These are phyloP conservation scores for Collybia sp. DNA, from an alignment of 768 basidiomycete genomes.

Conservation along the genomic window DNA sequence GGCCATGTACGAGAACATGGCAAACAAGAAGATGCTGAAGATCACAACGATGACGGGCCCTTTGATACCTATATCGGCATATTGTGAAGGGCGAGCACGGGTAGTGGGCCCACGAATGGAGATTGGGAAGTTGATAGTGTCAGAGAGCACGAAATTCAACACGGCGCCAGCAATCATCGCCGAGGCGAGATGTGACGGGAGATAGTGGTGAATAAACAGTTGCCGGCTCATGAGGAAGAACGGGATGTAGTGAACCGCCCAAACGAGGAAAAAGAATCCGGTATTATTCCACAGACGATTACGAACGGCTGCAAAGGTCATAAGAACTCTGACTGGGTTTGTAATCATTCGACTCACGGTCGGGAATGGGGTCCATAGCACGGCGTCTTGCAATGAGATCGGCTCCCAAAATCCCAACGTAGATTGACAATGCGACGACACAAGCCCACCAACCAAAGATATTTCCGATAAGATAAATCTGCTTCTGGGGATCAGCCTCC, in stretches of 20 bases:
- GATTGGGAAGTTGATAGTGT: slow-evolving; percentile 88
- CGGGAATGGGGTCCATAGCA: slow-evolving; percentile 79
- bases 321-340: not conserved
- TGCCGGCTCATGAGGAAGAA: slow-evolving; percentile 99
- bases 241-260: slow-evolving; percentile 94
- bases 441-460: slow-evolving; percentile 94
- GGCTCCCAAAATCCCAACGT: slow-evolving; percentile 84
- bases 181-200: slow-evolving; percentile 92
- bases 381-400: slow-evolving; percentile 87
- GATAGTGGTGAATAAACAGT: slow-evolving; percentile 95
- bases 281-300: slow-evolving; percentile 94
- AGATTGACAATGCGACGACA: slow-evolving; percentile 80
- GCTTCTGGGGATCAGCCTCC: slow-evolving; percentile 73
- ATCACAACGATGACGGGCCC: slow-evolving; percentile 61
- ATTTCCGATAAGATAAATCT: slow-evolving; percentile 97
- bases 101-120: slow-evolving; percentile 72
- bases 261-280: slow-evolving; percentile 92
- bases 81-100: slow-evolving; percentile 46
- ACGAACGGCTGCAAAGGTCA: slow-evolving; percentile 60
- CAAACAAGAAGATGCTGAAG: slow-evolving; percentile 57
- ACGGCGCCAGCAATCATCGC: slow-evolving; percentile 91
- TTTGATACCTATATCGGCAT: slow-evolving; percentile 73
- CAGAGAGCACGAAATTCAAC: slow-evolving; percentile 85
- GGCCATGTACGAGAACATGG: slow-evolving; percentile 69
- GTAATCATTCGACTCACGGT: slow-evolving; percentile 51